phyloP scores from a whole-genome alignment of 768 basidiomycete species.

The Pholiota microspora region DNA sequence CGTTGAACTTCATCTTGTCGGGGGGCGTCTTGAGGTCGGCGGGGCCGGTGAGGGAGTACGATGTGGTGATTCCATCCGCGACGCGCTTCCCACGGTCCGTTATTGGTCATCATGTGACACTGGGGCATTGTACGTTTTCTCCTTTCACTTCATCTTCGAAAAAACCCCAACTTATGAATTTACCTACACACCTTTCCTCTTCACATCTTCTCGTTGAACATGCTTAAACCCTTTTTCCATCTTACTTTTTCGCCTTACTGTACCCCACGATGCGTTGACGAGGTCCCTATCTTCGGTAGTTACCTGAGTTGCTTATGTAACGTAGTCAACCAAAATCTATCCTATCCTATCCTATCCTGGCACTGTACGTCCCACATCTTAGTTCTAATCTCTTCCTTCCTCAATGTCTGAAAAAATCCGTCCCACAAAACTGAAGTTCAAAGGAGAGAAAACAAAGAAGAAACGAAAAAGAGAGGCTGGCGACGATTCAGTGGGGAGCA shows the following conservation, averaged over 20 bases:
- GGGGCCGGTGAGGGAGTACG: constrained; percentile 45
- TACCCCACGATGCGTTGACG: no score
- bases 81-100: constrained; percentile 35
- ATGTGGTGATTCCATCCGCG: constrained; percentile 21
- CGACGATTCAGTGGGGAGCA: constrained; percentile 44
- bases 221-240: no score
- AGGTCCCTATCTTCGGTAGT: no score
- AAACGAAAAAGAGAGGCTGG: constrained; percentile 71
- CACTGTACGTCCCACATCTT: not conserved
- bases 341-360: no score
- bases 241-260: no score
- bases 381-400: not conserved
- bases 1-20: constrained; percentile 75
- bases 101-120: constrained; percentile 33
- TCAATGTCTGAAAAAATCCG: constrained; percentile 45
- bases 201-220: no score
- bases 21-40: constrained; percentile 57
- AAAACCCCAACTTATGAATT: no score
- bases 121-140: no score
- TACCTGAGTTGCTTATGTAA: no score
- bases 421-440: constrained; percentile 81
- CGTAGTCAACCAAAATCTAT: no score
- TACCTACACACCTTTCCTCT: no score
- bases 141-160: no score
- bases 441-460: constrained; percentile 83